phyloP scores from a whole-genome alignment of 495 filamentous ascomycete genomes.

The Hypoxylon rickii region DNA sequence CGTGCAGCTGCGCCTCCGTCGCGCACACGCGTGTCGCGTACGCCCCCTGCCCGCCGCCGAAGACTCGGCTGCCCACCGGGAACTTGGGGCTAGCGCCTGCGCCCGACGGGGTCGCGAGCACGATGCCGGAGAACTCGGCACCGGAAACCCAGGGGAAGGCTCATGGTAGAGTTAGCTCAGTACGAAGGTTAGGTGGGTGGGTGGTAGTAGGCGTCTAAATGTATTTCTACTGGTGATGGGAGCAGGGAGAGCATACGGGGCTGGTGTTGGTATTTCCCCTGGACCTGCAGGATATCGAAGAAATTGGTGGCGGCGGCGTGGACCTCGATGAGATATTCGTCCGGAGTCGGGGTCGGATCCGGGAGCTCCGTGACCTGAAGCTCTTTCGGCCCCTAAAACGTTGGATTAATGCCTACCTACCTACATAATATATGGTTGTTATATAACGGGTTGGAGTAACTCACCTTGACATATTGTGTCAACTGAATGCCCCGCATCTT shows the following conservation, averaged over 20 bases:
- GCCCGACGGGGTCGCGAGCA: conserved; percentile 65
- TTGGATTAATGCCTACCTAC: conserved; percentile 11
- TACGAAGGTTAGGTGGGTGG: conserved; percentile 59
- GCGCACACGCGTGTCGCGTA: conserved; percentile 79
- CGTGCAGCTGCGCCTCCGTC: conserved; percentile 66
- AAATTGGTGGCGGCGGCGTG: conserved; percentile 91
- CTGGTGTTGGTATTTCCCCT: conserved; percentile 73
- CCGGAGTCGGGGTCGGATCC: conserved; percentile 66
- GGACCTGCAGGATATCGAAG: conserved; percentile 92
- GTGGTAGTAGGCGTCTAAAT: background rate
- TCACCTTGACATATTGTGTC: conserved; percentile 79
- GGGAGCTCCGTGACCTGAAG: conserved; percentile 76
- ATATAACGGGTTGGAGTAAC: background rate
- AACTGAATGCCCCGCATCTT: conserved; percentile 86
- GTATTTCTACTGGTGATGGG: no score
- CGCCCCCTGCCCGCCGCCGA: conserved; percentile 84
- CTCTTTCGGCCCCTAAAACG: conserved; percentile 70
- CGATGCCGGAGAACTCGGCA: conserved; percentile 80
- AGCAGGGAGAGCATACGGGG: conserved; percentile 54
- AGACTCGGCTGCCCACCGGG: conserved; percentile 79
- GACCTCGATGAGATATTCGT: conserved; percentile 87
- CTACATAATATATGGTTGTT: no score
- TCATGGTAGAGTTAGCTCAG: conserved; percentile 18
- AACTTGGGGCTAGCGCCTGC: conserved; percentile 54
- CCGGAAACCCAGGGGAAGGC: conserved; percentile 86